Conservation (phyloP, 139 green algal species). For the Diplosphaera chodatii region DNA sequence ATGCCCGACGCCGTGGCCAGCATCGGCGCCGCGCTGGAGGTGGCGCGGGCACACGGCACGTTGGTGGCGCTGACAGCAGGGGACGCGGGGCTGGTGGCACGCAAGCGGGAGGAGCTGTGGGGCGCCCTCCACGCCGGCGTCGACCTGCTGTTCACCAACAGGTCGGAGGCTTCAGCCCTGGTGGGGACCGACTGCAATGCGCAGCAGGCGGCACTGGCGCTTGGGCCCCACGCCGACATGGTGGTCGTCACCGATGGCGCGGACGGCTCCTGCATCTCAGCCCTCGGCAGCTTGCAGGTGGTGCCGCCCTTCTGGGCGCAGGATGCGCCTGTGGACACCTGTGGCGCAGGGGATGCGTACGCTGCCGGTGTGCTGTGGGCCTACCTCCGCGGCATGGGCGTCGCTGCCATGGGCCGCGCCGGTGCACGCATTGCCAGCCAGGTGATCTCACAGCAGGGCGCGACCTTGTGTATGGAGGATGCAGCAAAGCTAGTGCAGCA, state of each 20-base stretch:
- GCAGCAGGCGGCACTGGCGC: slow-evolving; percentile 36
- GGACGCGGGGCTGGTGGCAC: slow-evolving; percentile 72
- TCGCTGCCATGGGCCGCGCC: slow-evolving; percentile 51
- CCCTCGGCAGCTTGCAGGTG: slow-evolving; percentile 44
- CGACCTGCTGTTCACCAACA: slow-evolving; percentile 83
- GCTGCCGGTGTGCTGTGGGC: slow-evolving; percentile 62
- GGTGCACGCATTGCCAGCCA: slow-evolving; percentile 50
- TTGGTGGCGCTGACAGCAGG: slow-evolving; percentile 78
- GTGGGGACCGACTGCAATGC: slow-evolving; percentile 11
- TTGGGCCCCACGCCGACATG: slow-evolving; percentile 53
- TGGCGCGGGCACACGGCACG: slow-evolving; percentile 40
- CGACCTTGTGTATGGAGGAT: background rate
- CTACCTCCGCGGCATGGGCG: slow-evolving; percentile 43
- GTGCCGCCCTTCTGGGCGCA: slow-evolving; percentile 61
- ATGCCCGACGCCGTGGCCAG: slow-evolving; percentile 33
- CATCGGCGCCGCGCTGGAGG: slow-evolving; percentile 38
- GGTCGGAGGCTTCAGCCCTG: slow-evolving; percentile 10
- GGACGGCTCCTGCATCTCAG: slow-evolving; percentile 45
- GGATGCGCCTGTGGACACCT: slow-evolving; percentile 78
- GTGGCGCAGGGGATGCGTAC: slow-evolving; percentile 81
- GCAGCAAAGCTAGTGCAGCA: background rate
- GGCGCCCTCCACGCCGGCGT: slow-evolving; percentile 39
- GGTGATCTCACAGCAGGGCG: slow-evolving; percentile 36
- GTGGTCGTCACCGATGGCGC: slow-evolving; percentile 82
- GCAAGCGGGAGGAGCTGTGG: slow-evolving; percentile 48